phyloP scores from a whole-genome alignment of 1,284 basidiomycete species.

The Naganishia cerealis region DNA sequence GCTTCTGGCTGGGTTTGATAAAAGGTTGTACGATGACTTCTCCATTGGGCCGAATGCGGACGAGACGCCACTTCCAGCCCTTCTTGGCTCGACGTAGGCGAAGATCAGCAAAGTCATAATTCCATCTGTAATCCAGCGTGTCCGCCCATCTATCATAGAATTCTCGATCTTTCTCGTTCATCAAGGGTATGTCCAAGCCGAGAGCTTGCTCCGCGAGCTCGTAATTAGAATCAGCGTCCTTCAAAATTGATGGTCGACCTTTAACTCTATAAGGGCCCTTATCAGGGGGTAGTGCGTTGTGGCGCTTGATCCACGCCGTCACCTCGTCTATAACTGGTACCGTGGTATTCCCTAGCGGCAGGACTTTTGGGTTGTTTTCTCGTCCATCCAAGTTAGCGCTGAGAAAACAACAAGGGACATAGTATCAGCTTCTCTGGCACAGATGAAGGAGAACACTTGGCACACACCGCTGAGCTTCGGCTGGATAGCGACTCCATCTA shows the following conservation, averaged over 20 bases:
- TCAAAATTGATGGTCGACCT: slow-evolving; percentile 5
- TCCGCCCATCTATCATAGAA: slow-evolving; percentile 33
- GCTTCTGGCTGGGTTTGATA: slow-evolving; percentile 31
- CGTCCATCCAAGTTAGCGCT: slow-evolving; percentile 25
- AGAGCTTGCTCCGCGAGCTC: slow-evolving; percentile 12
- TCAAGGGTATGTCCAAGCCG: slow-evolving; percentile 21
- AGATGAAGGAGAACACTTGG: not conserved
- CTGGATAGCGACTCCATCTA: slow-evolving; percentile 26
- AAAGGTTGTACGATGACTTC: slow-evolving; percentile 29
- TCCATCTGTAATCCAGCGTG: slow-evolving; percentile 31
- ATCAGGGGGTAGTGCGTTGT: slow-evolving; percentile 21
- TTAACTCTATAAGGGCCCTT: slow-evolving; percentile 16
- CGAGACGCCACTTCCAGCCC: slow-evolving; percentile 49
- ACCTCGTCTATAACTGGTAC: slow-evolving; percentile 32
- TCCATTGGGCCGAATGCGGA: slow-evolving; percentile 46
- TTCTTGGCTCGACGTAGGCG: slow-evolving; percentile 30
- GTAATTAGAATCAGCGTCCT: slow-evolving; percentile 31
- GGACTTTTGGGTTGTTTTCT: slow-evolving; percentile 27
- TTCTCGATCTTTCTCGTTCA: slow-evolving; percentile 10
- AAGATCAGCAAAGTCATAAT: slow-evolving; percentile 32
- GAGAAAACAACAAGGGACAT: not conserved
- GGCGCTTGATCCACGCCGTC: slow-evolving; percentile 25
- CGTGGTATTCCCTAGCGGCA: slow-evolving; percentile 26
- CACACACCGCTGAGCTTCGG: slow-evolving; percentile 8
- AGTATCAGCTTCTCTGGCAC: not conserved